Evolutionary conservation across 768 basidiomycete genomes (phyloP).

Genomic region (Ephemerocybe angulata): DNA sequence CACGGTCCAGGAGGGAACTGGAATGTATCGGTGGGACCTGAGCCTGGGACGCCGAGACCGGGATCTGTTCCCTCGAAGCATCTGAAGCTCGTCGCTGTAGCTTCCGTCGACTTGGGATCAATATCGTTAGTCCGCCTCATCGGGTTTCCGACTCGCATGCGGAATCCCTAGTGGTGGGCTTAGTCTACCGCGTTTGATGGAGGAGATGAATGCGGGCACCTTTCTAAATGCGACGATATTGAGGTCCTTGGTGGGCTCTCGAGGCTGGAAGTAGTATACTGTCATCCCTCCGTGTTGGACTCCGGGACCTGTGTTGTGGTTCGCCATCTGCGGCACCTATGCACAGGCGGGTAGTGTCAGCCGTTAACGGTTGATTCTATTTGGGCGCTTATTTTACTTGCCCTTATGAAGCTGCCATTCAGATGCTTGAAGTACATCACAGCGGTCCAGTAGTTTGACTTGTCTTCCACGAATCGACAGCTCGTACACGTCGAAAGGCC

Average conservation of each 20-base stretch:
- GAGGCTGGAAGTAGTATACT: constrained; percentile 4
- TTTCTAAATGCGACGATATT: constrained; percentile 4
- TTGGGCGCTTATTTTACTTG: not conserved
- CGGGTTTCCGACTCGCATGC: constrained; percentile 2
- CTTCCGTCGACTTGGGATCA: constrained; percentile 1
- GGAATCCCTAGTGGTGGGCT: not conserved
- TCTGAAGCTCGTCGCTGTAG: constrained; percentile 4
- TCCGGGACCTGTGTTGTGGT: constrained; percentile 5
- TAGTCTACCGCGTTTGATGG: not conserved
- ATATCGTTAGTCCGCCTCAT: not conserved
- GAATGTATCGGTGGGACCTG: not conserved
- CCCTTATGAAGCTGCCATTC: constrained; percentile 8
- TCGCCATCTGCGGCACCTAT: constrained; percentile 6
- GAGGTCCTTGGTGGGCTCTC: not conserved
- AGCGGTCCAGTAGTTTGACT: constrained; percentile 13
- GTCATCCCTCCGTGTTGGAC: constrained; percentile 4
- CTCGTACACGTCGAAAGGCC: constrained; percentile 7
- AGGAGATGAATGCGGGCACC: not conserved
- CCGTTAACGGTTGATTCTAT: not conserved
- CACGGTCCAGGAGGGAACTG: not conserved
- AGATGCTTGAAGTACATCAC: constrained; percentile 12
- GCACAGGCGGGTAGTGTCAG: not conserved
- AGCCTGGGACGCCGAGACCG: not conserved
- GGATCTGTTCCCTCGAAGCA: constrained; percentile 5
- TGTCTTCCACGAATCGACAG: constrained; percentile 10